Base-by-base conservation (phyloP, 495 filamentous ascomycete species). In the Penicillium riverlandense region DNA sequence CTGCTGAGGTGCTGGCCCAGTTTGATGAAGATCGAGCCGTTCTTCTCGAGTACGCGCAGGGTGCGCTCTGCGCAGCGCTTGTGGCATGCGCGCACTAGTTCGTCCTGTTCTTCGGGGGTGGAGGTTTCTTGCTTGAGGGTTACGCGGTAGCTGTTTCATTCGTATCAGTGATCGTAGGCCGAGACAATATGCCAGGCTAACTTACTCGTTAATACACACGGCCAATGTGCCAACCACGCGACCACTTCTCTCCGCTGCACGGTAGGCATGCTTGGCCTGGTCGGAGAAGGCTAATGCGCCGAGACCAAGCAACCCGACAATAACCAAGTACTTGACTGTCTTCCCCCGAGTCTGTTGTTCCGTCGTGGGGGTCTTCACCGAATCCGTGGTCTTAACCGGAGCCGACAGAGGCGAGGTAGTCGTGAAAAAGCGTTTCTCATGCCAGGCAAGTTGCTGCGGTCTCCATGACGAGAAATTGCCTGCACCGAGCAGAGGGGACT, bases 1-100 rank as follows among this genome's bases (percentile, higher is more conserved):
- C 89, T 92, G 58, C 86, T 92, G 63, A 99, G 65, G 69, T 99
- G 92, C 52, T 99, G 92, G 15, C 92, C 92, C 22, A 99, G 67
- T 63, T 99, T 99, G 57, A 99, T 97, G 53, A 97, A 99, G 54
- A 99, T 90, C 6, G 90, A 95, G 32, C 92, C 92, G 67, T 94
- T 97, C 68, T 83, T 85, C 71, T 99, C 91, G 27, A 99, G 67
- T 0, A 92, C 90, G 31, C 74, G 72, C 12, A 97, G 69, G 9
- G 92, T 96, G 43, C 92, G 81, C 54, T 86, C 76, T 10, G 92
- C 94, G 66, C 92, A 99, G 57, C 92, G 78, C 62, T 91, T 84
- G 67, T 99, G 92, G 59, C 92, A 97, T 54, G 80, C 81, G 50
- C 79, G 82, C 38, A 99, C 72, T n/a, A 81, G 54, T 28, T 61